A percentile compares a stretch with the other conserved stretches of the same genome.
phyloP scores from a whole-genome alignment of 78 protist species.

The Dictyostelium firmibasis region DNA sequence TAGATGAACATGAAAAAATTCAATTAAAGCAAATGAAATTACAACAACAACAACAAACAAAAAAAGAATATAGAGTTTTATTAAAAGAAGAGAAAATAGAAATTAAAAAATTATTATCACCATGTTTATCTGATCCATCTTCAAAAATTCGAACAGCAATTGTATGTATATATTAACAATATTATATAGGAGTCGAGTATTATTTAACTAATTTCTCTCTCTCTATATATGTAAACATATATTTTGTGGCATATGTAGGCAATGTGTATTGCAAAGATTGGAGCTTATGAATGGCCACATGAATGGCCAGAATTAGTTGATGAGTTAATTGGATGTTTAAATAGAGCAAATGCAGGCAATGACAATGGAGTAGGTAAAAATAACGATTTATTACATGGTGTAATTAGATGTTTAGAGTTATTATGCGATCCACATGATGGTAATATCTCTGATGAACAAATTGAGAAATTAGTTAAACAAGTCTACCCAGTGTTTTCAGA shows the following conservation, averaged over 20 bases:
- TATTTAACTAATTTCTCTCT: not conserved
- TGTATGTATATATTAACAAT: conserved; percentile 25
- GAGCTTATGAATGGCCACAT: conserved; percentile 52
- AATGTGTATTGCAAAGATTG: conserved; percentile 74
- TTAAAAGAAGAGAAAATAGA: not conserved
- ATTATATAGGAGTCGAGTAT: too few relatives aligned
- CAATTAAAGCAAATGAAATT: not conserved
- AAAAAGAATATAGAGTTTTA: not conserved
- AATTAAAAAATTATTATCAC: conserved; percentile 18
- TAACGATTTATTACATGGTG: conserved; percentile 29
- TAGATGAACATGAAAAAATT: not conserved
- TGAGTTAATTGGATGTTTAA: conserved; percentile 27
- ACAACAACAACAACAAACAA: not conserved
- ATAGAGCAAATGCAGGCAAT: not conserved
- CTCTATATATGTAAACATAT: not conserved
- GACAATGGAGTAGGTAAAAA: not conserved
- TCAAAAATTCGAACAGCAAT: conserved; percentile 66
- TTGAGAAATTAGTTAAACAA: not conserved
- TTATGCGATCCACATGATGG: conserved; percentile 16
- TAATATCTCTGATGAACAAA: not conserved
- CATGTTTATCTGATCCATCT: conserved; percentile 31
- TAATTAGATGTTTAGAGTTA: conserved; percentile 28
- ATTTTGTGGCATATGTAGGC: not conserved
- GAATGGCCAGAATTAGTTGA: conserved; percentile 50
- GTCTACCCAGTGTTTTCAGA: conserved; percentile 6